Evolutionary conservation across 768 basidiomycete genomes (phyloP), one percentile per base, ranked within the genome.

Genomic region (Russula sp.): DNA sequence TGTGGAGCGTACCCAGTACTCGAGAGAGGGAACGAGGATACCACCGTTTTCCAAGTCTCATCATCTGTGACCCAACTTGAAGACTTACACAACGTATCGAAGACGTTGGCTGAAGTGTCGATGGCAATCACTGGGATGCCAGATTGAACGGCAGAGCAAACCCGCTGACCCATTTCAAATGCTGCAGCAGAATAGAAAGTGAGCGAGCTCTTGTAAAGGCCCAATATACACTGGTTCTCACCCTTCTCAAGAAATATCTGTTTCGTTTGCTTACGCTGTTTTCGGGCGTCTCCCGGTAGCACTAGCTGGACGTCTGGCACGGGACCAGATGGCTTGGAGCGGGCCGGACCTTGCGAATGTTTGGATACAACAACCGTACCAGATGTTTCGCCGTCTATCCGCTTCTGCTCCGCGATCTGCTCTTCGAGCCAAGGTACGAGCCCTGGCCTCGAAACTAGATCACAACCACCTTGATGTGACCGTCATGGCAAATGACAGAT

Each of bases 341-440:
- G 68, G 2, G 75, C 57, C 11, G 69, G 65, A 4, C 63, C 47
- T 48, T 75, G 72, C 29, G 75, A 63, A 16, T 68, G 65, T 18
- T 83, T 82, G 0, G 78, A 72, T 9, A 79, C 71, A 3, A 72
- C 70, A 0, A 77, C 73, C 8, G 81, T 83, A 2, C 86, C 87
- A 11, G 85, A 82, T 0, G 85, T 85, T 8, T 81, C 75, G 1
- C 81, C 73, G 66, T 93, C 91, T 29, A 85, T 77, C 1, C 85
- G 84, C 69, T 85, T 87, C 73, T 93, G 90, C 65, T 93, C 90
- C 0, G 84, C 76, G 18, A 93, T 87, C 64, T 89, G 84, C 16
- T 86, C 82, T 48, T 87, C 87, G 20, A 93, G 75, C 84, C 84
- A 91, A 14, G 79, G 73, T 3, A 90, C 83, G 1, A 93, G 78